Percentiles rank a stretch among this genome's conserved stretches.
Conservation (phyloP, 495 filamentous ascomycete species). For the Neurospora sp. region DNA sequence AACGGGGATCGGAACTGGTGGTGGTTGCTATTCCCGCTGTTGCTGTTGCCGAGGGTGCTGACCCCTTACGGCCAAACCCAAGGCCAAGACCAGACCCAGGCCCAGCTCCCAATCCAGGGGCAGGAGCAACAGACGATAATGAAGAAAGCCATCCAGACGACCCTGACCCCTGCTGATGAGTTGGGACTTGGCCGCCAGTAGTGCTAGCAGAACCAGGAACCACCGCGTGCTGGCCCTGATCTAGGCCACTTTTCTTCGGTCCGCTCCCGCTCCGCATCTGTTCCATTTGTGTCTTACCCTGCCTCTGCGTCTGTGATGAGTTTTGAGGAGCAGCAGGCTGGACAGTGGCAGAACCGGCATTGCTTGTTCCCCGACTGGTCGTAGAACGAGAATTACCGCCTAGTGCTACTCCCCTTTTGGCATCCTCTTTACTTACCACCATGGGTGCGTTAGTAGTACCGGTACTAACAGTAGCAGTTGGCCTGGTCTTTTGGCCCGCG, state of each 20-base stretch:
- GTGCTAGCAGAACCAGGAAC: not conserved
- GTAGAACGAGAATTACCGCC: not conserved
- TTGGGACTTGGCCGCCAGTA: not conserved
- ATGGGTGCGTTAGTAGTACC: not conserved
- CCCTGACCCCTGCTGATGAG: not conserved
- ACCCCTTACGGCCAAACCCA: not conserved
- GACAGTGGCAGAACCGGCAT: not conserved
- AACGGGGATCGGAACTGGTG: not conserved
- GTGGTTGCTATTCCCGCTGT: not conserved
- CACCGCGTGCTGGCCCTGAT: slow-evolving; percentile 12
- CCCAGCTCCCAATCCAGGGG: not conserved
- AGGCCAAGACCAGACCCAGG: not conserved
- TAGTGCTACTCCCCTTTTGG: not conserved
- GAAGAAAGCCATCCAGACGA: not conserved
- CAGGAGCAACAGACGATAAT: not conserved
- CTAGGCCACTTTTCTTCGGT: not conserved
- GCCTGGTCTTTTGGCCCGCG: not conserved
- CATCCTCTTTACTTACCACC: not conserved
- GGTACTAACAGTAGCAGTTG: not conserved
- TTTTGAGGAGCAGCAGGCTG: not conserved
- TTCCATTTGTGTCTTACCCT: not conserved
- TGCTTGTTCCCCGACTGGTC: not conserved
- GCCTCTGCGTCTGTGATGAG: not conserved
- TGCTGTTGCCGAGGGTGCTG: not conserved
- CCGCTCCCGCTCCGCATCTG: not conserved